Percentiles rank a stretch among this genome's conserved stretches.
phyloP scores from a whole-genome alignment of 352 stramenopile species.

The Globisporangium cederbergense region DNA sequence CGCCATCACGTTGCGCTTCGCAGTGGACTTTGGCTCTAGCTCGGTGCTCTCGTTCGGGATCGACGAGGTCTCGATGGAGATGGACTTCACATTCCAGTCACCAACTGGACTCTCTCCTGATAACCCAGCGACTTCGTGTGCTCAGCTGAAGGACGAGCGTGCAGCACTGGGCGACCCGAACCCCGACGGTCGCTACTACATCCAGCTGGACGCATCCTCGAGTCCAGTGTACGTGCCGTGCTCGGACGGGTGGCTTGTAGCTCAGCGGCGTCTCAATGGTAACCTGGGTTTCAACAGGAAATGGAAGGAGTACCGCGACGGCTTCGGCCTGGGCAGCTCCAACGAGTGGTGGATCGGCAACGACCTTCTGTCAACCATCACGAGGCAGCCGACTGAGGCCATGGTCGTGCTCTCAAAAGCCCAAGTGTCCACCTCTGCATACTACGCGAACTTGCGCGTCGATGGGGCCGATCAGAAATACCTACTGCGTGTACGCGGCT shows the following conservation, averaged over 20 bases:
- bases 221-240: conserved; percentile 36
- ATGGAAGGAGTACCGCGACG: conserved; percentile 54
- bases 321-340: conserved; percentile 40
- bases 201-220: conserved; percentile 31
- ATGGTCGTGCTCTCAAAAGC: conserved; percentile 54
- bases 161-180: conserved; percentile 36
- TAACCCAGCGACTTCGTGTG: conserved; percentile 42
- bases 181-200: conserved; percentile 50
- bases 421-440: conserved; percentile 31
- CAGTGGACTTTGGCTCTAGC: conserved; percentile 38
- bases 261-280: conserved; percentile 39
- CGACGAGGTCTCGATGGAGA: conserved; percentile 59
- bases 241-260: conserved; percentile 58
- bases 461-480: conserved; percentile 42
- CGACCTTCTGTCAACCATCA: conserved; percentile 32
- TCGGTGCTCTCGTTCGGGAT: conserved; percentile 49
- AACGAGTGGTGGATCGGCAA: conserved; percentile 70
- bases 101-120: conserved; percentile 42
- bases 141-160: conserved; percentile 42
- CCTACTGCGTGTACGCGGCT: conserved; percentile 40
- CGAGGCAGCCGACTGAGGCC: conserved; percentile 32
- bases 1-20: conserved; percentile 35
- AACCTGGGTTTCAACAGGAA: conserved; percentile 57
- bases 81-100: conserved; percentile 52
- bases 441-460: conserved; percentile 48